Base-by-base conservation (phyloP, 257 asterid genomes). In the Eustoma russellianum region DNA sequence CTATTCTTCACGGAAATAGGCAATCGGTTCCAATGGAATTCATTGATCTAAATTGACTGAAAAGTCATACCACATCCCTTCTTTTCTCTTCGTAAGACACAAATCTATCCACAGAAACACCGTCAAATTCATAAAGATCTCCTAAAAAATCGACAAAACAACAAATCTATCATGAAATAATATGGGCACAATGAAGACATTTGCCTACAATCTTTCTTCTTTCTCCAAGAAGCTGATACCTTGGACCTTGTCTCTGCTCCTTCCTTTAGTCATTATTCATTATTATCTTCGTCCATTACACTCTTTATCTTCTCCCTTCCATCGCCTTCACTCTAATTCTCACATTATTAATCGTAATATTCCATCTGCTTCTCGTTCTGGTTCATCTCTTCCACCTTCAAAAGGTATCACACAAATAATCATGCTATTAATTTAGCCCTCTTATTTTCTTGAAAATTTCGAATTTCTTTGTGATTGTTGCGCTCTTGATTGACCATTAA, bases 81-180 rank as follows among this genome's bases (percentile, higher is more conserved):
- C 97, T 80, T 85, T 88, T 80, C 61, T 62, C 47, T 70, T 44
- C 15, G n/a, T n/a, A n/a, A n/a, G n/a, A n/a, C n/a, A n/a, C 41
- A 69, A 70, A 65, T 46, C 50, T 59, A 56, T 52, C 80, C 61
- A 85, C 81, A 24, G 80, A 80, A 72, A 28, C 19, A 16, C 35
- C 4, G 5, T 5, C 35, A 40, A 38, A 40, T 3, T 13, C n/a
- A 35, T 16, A 9, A 46, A 5, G 17, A 54, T 40, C 48, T 17
- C 5, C 10, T 14, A 18, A 50, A 17, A 13, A 19, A 50, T 14
- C 18, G 24, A 13, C 18, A 35, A 13, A 50, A 50, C 41, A 1
- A 44, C 13, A 4, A 41, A 48, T 69, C 55, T 16, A 44, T 41
- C 28, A 55, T 3, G 16, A 46, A 44, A 3, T 10, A 13, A 33